These are phyloP conservation scores for Ceratonia siliqua DNA, from an alignment of 306 rosid species.

Conservation along the genomic window DNA sequence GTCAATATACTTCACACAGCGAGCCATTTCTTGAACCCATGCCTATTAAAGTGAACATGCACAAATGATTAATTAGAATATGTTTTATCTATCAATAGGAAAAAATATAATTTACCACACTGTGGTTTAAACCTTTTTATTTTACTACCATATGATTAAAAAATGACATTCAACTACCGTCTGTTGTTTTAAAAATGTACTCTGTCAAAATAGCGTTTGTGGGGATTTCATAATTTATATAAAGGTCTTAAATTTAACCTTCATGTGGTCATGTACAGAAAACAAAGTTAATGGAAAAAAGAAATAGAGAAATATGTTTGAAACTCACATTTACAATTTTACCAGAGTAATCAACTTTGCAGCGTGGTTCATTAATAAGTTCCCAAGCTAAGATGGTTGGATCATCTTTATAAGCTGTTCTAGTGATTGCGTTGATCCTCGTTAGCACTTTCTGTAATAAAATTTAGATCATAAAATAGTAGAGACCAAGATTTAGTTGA, in stretches of 20 bases:
- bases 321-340: conserved; percentile 42
- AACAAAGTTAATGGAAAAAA: no score
- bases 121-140: background rate
- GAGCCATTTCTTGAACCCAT: conserved; percentile 71
- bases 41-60: conserved; percentile 25
- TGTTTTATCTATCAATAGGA: no score
- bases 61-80: background rate
- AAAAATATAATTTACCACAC: background rate
- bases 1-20: conserved; percentile 55
- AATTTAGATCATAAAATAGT: background rate
- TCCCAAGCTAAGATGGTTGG: conserved; percentile 64
- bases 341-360: conserved; percentile 55
- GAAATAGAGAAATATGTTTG: no score
- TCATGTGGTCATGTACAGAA: no score
- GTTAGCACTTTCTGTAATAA: conserved; percentile 56
- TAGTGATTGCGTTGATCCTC: conserved; percentile 54
- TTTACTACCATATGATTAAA: no score
- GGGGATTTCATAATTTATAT: no score
- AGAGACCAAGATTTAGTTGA: background rate
- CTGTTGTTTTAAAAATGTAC: no score
- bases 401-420: conserved; percentile 48
- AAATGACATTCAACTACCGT: no score
- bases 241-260: no score
- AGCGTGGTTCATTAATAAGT: conserved; percentile 63
- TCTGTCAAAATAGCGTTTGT: no score